phyloP scores from a whole-genome alignment of 2,329 filamentous ascomycete species.

The Clarireedia homoeocarpa region DNA sequence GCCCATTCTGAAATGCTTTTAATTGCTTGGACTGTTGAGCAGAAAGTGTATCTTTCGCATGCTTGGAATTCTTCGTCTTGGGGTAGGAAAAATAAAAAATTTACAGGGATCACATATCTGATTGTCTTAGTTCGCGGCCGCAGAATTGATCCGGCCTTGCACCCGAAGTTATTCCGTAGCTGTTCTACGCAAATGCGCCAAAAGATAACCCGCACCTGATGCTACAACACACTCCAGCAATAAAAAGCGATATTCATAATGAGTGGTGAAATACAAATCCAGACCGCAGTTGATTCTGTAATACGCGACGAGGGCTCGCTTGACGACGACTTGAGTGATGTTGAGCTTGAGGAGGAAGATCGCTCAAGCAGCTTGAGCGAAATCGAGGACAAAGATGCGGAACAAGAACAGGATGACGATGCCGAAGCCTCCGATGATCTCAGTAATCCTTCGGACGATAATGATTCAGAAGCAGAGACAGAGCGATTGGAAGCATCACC shows the following conservation, averaged over 20 bases:
- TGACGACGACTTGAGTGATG: conserved; percentile 26
- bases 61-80: background rate
- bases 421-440: conserved; percentile 32
- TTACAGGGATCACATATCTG: background rate
- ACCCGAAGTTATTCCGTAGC: too few species aligned
- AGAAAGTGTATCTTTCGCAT: background rate
- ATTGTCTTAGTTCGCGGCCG: too few species aligned
- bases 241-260: conserved; percentile 18
- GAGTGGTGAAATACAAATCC: conserved; percentile 25
- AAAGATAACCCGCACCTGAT: background rate
- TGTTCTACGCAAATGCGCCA: too few species aligned
- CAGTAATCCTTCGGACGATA: conserved; percentile 42
- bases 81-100: conserved; percentile 7
- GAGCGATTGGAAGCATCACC: conserved; percentile 90
- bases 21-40: background rate
- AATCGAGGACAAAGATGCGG: conserved; percentile 67
- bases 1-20: conserved; percentile 20
- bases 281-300: conserved; percentile 20
- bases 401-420: conserved; percentile 51
- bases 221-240: background rate
- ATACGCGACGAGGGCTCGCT: conserved; percentile 21
- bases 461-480: conserved; percentile 83
- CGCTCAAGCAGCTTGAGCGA: conserved; percentile 90
- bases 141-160: too few species aligned
- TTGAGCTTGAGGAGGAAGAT: conserved; percentile 47